Percentiles rank a stretch among this genome's conserved stretches.
These are phyloP conservation scores for Takashimella koratensis DNA, from an alignment of 1,284 basidiomycete species.

Conservation along the genomic window DNA sequence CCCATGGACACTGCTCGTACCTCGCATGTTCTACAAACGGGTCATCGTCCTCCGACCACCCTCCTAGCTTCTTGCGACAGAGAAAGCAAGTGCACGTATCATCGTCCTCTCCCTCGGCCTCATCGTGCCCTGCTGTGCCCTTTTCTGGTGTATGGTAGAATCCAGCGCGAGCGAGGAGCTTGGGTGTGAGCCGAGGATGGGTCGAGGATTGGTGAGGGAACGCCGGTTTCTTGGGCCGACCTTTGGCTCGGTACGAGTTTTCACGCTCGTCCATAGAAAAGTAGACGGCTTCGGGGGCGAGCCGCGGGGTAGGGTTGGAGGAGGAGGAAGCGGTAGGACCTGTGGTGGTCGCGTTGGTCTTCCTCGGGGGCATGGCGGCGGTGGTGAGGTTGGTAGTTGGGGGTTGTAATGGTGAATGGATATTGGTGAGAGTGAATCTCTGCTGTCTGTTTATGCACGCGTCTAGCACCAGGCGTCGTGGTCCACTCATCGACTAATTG, in stretches of 20 bases:
- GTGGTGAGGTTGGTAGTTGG: not conserved
- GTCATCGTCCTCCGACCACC: slow-evolving; percentile 75
- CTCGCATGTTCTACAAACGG: slow-evolving; percentile 69
- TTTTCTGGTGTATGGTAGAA: slow-evolving; percentile 60
- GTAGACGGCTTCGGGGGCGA: not conserved
- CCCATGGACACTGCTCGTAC: slow-evolving; percentile 70
- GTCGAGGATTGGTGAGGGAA: slow-evolving; percentile 36
- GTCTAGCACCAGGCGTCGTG: too few relatives aligned
- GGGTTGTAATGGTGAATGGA: too few relatives aligned
- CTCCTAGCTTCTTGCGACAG: slow-evolving; percentile 69
- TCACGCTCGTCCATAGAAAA: not conserved
- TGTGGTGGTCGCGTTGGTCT: not conserved
- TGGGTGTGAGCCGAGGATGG: slow-evolving; percentile 59
- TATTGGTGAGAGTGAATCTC: too few relatives aligned
- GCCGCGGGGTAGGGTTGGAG: not conserved
- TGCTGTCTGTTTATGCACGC: not conserved
- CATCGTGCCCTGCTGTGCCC: slow-evolving; percentile 4
- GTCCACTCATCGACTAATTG: too few relatives aligned
- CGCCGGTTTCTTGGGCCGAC: slow-evolving; percentile 2
- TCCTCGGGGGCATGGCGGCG: not conserved
- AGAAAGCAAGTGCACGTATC: slow-evolving; percentile 60
- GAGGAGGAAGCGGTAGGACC: not conserved
- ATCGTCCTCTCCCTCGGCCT: slow-evolving; percentile 3
- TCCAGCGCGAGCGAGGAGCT: slow-evolving; percentile 70
- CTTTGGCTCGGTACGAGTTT: not conserved